Base-by-base conservation (phyloP, 1,139 yeast genomes). In the Geotrichum histeridarum region DNA sequence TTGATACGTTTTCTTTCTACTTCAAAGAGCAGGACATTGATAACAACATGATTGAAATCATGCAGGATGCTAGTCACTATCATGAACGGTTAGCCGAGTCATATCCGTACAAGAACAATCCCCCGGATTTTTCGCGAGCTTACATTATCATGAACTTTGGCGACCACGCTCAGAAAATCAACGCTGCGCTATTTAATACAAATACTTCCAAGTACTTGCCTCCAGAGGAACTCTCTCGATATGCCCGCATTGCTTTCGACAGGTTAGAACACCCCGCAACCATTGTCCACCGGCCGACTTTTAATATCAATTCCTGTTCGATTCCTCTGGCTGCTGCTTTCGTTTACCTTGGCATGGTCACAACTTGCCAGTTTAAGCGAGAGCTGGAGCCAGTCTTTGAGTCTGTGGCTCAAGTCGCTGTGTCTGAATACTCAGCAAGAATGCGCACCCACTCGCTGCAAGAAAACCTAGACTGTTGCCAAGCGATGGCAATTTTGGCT, bases 241-340 rank as follows among this genome's bases (percentile, higher is more conserved):
- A 42, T 37, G 43, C 45, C 11, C 42, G 43, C 32, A 35, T 51
- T 4, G 62, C 67, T 3, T 61, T 64, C 67, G 18, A 27, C 12
- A 48, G 49, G 9, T 57, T 60, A 5, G 58, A 54, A 9, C 60
- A 57, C 11, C 55, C 69, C 17, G 54, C 56, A 42, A 47, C 55
- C 36, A 61, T 73, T 39, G 60, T 76, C 14, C 79, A 76, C 60
- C 61, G 69, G 14, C 68, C 76, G 5, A 70, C 77, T 1, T 75
- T 74, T 57, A 64, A 70, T 53, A 69, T 74, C 4, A 66, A 70
- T 43, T 57, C 58, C 11, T 59, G 64, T 18, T 64, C 70, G 53
- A 62, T 69, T 0, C 64, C 67, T 36, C 61, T 76, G 44, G 58
- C 76, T 42, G 69, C 72, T 3, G 65, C 70, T 4, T 60, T 75